Percentiles rank a stretch among this genome's conserved stretches.
Evolutionary conservation across 352 stramenopile genomes (phyloP).

Genomic region (Phytopythium vexans): DNA sequence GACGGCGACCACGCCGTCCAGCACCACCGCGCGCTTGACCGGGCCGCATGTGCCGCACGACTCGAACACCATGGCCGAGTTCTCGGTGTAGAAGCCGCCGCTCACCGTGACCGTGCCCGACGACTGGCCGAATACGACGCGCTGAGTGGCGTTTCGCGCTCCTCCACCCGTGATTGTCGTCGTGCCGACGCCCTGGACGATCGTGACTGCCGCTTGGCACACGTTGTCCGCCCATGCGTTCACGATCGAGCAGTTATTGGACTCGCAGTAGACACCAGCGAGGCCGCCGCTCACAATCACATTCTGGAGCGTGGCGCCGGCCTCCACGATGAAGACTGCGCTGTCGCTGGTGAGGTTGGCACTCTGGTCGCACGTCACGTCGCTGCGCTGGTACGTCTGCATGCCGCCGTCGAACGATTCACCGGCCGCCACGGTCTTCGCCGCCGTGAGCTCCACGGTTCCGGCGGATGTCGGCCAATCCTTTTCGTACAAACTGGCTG

Average conservation of each 20-base stretch:
- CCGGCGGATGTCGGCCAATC: slow-evolving; percentile 49
- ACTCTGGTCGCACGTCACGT: slow-evolving; percentile 35
- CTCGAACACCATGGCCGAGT: slow-evolving; percentile 45
- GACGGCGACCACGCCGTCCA: slow-evolving; percentile 49
- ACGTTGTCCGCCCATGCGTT: slow-evolving; percentile 59
- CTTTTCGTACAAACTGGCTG: slow-evolving; percentile 10
- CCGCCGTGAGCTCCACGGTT: slow-evolving; percentile 28
- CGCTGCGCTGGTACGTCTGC: slow-evolving; percentile 55
- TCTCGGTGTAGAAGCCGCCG: slow-evolving; percentile 51
- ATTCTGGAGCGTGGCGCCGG: slow-evolving; percentile 56
- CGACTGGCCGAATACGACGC: slow-evolving; percentile 43
- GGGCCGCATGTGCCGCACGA: slow-evolving; percentile 63
- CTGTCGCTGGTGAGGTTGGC: slow-evolving; percentile 28
- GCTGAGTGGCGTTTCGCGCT: slow-evolving; percentile 32
- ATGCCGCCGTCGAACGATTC: slow-evolving; percentile 56
- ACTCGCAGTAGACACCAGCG: slow-evolving; percentile 45
- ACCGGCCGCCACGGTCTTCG: slow-evolving; percentile 20
- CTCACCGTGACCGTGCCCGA: slow-evolving; percentile 48
- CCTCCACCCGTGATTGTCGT: slow-evolving; percentile 58
- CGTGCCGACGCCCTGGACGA: slow-evolving; percentile 51
- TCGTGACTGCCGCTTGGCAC: slow-evolving; percentile 43
- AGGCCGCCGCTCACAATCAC: slow-evolving; percentile 53
- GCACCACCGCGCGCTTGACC: slow-evolving; percentile 45
- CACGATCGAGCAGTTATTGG: slow-evolving; percentile 58
- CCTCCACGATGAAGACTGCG: slow-evolving; percentile 63